phyloP scores from a whole-genome alignment of 2,329 filamentous ascomycete species.

The Diplodia sapinea region DNA sequence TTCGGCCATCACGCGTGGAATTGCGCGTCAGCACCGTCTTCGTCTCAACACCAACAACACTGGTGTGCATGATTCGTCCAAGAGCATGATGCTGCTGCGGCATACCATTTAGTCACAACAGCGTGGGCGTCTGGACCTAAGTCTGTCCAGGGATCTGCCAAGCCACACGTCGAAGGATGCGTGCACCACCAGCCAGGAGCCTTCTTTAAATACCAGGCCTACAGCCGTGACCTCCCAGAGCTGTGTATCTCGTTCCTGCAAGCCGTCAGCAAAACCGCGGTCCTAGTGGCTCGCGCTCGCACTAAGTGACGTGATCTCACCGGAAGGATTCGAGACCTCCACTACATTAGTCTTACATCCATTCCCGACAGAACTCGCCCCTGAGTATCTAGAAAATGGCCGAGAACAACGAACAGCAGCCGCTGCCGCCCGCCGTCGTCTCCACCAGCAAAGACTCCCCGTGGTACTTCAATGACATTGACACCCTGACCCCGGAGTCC shows the following conservation, averaged over 20 bases:
- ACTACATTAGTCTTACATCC: not conserved
- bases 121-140: not conserved
- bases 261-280: not conserved
- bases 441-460: constrained; percentile 35
- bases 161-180: not conserved
- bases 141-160: not conserved
- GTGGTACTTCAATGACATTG: constrained; percentile 43
- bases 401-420: constrained; percentile 9
- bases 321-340: not conserved
- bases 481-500: constrained; percentile 40
- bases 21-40: not conserved
- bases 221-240: not conserved
- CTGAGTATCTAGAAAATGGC: not conserved
- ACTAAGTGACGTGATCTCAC: not conserved
- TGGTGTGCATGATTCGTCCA: not conserved
- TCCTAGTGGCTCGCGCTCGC: not conserved
- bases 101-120: not conserved
- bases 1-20: not conserved
- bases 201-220: not conserved
- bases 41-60: not conserved
- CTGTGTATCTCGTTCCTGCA: not conserved
- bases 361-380: not conserved
- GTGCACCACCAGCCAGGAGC: not conserved
- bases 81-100: not conserved
- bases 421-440: not conserved